These are phyloP conservation scores for Beta macrorhiza DNA, from an alignment of 179 eudicot genomes.

Conservation along the genomic window DNA sequence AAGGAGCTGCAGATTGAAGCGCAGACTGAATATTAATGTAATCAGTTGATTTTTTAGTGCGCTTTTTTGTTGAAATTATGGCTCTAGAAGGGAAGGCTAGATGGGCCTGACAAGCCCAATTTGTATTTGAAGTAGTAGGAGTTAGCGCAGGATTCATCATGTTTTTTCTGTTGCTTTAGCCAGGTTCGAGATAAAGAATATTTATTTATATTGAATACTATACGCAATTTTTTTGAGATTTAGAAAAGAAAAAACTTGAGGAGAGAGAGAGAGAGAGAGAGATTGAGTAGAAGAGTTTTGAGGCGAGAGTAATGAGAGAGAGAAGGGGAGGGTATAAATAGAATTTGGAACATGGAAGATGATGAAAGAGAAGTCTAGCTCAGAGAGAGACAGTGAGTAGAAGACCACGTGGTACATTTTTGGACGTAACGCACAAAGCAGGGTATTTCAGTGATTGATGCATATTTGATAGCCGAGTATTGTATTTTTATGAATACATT, in stretches of 20 bases:
- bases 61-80: neutral
- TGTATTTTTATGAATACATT: no score
- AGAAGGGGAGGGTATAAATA: constrained; percentile 4
- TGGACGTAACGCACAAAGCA: constrained; percentile 4
- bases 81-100: neutral
- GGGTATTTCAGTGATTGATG: neutral
- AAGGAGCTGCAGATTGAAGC: constrained; percentile 19
- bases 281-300: neutral
- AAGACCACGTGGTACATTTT: constrained; percentile 19
- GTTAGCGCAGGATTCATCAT: constrained; percentile 9
- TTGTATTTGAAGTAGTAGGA: neutral
- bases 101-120: constrained; percentile 2
- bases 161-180: neutral
- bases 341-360: neutral
- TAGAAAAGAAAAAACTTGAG: neutral
- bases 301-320: neutral
- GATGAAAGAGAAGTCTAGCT: neutral
- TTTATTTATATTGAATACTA: neutral
- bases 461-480: no score
- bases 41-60: neutral
- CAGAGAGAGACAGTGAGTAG: constrained; percentile 7
- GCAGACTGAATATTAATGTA: neutral
- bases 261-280: no score
- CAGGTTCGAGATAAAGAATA: neutral
- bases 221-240: neutral